Base-by-base conservation (phyloP, 805 yeast species). In the Wickerhamiella bombiphila region DNA sequence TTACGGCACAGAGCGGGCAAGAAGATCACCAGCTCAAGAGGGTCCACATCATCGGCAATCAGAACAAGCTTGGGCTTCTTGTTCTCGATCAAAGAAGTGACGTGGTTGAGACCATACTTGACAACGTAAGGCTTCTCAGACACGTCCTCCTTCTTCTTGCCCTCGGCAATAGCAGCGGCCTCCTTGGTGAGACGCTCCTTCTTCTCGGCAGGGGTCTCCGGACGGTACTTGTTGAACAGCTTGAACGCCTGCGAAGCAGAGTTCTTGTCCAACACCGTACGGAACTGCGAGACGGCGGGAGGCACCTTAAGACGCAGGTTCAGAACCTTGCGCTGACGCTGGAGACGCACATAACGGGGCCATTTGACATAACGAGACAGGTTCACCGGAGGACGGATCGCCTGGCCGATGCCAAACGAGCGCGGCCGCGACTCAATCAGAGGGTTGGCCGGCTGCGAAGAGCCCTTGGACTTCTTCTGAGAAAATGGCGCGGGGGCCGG, bases 91-190 rank as follows among this genome's bases (percentile, higher is more conserved):
- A 88, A 76, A 47, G 94, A 79, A 58, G 86, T 95, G 71, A 88
- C 95, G 72, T 88, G 98, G 86, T 88, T 88, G 61, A 88, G 75
- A 76, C 98, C 98, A 75, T 77, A 88, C 76, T 88, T 88, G 66
- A 88, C 93, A 58, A 73, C 88, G 68, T 73, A 83, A 59, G 98
- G 98, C 76, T 88, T 88, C 65, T 85, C 79, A 56, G 95, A 83
- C 56, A 79, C 95, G 57, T 86, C 96, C 70, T 81, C 85, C 67
- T 81, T 86, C 69, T 82, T 74, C 77, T 86, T 85, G 67, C 97
- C 97, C 63, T 83, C 95, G 49, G 95, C 95, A 61, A 86, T 76
- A 56, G 95, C 97, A 59, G 95, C 94, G 53, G 98, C 55, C 74
- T 91, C 97, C 72, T 81, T 82, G 69, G 91, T 79, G 61, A 88